These are phyloP conservation scores for Linnemannia schmuckeri DNA, from an alignment of 192 early-diverging fungal species.

Conservation along the genomic window DNA sequence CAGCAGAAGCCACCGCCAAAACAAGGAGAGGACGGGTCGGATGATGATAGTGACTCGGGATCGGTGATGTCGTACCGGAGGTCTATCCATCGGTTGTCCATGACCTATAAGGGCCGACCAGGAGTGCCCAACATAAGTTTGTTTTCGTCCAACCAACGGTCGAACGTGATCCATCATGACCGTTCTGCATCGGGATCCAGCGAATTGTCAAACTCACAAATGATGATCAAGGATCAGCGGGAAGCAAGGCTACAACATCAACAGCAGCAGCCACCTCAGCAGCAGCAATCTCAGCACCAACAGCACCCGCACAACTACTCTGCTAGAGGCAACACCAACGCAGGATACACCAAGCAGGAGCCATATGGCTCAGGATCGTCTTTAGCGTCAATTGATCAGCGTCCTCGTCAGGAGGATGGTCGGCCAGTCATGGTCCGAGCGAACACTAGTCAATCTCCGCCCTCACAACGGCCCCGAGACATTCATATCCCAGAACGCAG, in stretches of 20 bases:
- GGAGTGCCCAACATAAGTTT: slow-evolving; percentile 45
- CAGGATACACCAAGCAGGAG: not conserved
- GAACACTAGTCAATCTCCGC: slow-evolving; percentile 2
- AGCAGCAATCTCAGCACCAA: slow-evolving; percentile 20
- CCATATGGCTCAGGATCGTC: slow-evolving; percentile 23
- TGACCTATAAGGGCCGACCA: slow-evolving; percentile 39
- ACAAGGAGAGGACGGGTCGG: slow-evolving; percentile 25
- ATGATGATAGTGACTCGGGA: slow-evolving; percentile 50
- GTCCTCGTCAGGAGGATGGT: slow-evolving; percentile 12
- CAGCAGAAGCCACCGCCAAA: slow-evolving; percentile 38
- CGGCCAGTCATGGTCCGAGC: slow-evolving; percentile 18
- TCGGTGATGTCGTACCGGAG: slow-evolving; percentile 37
- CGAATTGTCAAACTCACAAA: not conserved
- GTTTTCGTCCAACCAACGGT: slow-evolving; percentile 31
- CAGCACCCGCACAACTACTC: not conserved
- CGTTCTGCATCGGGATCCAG: slow-evolving; percentile 23
- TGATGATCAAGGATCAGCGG: slow-evolving; percentile 25
- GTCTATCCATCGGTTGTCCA: slow-evolving; percentile 41
- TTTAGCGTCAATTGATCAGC: slow-evolving; percentile 21
- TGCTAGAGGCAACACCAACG: not conserved
- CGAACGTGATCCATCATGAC: slow-evolving; percentile 14
- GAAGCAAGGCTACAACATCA: slow-evolving; percentile 16
- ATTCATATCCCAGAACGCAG: slow-evolving; percentile 28
- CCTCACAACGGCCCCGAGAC: not conserved
- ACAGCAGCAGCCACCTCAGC: not conserved